A percentile compares a stretch with the other conserved stretches of the same genome.
Evolutionary conservation across 2,329 filamentous ascomycete species (phyloP).

Genomic region (Venturiaceae sp.): DNA sequence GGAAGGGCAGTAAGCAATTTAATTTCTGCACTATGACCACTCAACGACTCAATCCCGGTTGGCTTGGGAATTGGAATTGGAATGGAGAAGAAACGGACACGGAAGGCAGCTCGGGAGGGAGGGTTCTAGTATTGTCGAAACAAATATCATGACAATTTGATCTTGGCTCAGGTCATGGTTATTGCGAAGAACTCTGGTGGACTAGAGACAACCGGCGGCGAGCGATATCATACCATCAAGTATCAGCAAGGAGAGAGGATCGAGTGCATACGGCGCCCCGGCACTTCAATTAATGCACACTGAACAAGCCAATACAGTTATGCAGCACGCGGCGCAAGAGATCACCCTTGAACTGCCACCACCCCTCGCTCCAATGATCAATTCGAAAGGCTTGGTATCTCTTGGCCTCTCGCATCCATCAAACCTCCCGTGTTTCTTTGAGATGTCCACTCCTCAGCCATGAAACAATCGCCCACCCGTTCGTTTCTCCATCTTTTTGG

Average conservation of each 20-base stretch:
- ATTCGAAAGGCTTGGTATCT: background rate
- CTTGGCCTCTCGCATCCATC: background rate
- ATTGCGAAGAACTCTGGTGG: background rate
- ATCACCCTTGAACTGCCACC: background rate
- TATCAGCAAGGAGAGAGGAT: background rate
- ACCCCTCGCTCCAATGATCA: background rate
- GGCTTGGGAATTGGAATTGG: background rate
- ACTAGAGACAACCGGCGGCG: too few relatives aligned
- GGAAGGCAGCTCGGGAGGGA: background rate
- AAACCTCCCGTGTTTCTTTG: background rate
- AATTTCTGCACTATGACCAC: background rate
- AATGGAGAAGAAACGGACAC: background rate
- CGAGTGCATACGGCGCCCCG: background rate
- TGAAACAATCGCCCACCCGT: background rate
- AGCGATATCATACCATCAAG: background rate
- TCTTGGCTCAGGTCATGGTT: background rate
- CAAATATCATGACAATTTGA: background rate
- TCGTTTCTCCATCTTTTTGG: background rate
- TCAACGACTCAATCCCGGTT: background rate
- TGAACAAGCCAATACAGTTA: too few relatives aligned
- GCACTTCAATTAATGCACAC: too few relatives aligned
- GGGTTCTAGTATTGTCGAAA: background rate
- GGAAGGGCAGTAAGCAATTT: background rate
- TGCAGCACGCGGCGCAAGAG: background rate
- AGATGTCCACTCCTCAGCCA: background rate